phyloP scores from a whole-genome alignment of 2,329 filamentous ascomycete genomes.

The Neofusicoccum sp. region DNA sequence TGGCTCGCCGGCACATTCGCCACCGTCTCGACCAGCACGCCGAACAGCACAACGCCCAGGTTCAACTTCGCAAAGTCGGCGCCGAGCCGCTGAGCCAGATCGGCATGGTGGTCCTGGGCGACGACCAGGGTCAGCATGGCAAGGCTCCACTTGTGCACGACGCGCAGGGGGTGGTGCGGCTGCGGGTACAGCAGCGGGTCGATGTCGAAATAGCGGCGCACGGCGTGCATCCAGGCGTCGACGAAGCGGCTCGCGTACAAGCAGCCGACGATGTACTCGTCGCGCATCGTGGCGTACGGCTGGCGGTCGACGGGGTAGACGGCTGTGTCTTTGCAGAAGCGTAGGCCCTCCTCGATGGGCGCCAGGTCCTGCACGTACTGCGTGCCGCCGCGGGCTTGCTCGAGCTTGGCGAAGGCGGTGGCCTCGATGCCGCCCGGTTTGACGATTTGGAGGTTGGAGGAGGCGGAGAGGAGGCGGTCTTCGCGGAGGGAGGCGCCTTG shows the following conservation, averaged over 20 bases:
- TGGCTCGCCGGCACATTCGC: constrained; percentile 43
- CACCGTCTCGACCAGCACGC: constrained; percentile 42
- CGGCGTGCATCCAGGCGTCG: constrained; percentile 51
- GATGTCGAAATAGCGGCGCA: constrained; percentile 52
- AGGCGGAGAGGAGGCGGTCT: constrained; percentile 37
- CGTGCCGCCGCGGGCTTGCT: constrained; percentile 7
- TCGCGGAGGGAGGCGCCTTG: constrained; percentile 35
- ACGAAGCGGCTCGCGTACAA: constrained; percentile 42
- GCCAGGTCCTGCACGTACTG: constrained; percentile 12
- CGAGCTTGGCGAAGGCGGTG: constrained; percentile 26
- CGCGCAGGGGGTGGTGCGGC: constrained; percentile 52
- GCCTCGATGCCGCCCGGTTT: constrained; percentile 1
- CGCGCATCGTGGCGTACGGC: constrained; percentile 54
- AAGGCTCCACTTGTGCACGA: constrained; percentile 48
- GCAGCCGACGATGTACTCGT: constrained; percentile 52
- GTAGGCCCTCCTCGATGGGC: constrained; percentile 34
- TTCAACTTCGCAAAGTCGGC: constrained; percentile 23
- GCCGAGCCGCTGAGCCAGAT: not conserved
- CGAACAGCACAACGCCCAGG: constrained; percentile 42
- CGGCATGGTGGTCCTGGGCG: constrained; percentile 17
- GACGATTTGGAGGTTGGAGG: not conserved
- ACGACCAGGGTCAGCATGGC: constrained; percentile 37
- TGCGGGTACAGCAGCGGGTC: constrained; percentile 53
- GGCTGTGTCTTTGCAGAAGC: constrained; percentile 37
- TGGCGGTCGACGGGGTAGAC: constrained; percentile 53